Conservation (phyloP, 768 basidiomycete species). For the Myochromella boudieri region DNA sequence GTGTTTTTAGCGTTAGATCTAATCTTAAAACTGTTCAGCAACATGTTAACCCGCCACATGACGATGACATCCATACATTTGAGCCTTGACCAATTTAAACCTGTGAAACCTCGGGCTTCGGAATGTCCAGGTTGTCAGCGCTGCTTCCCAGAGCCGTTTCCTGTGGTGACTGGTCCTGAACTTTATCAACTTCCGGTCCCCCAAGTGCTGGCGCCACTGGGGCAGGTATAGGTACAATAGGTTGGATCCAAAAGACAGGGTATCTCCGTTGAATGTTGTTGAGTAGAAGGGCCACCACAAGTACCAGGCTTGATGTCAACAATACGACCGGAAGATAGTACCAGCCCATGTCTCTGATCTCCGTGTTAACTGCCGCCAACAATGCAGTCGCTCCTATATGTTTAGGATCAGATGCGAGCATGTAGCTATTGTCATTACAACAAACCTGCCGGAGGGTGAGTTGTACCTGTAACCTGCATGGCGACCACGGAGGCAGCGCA, state of each 20-base stretch:
- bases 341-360: slow-evolving; percentile 47
- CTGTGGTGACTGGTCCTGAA: neutral
- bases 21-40: neutral
- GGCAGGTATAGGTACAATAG: slow-evolving; percentile 18
- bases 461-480: slow-evolving; percentile 54
- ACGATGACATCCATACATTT: too few species aligned
- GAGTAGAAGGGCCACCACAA: slow-evolving; percentile 43
- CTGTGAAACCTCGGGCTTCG: slow-evolving; percentile 9
- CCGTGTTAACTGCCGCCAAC: slow-evolving; percentile 41
- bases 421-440: neutral
- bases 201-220: slow-evolving; percentile 17
- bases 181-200: slow-evolving; percentile 3
- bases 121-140: neutral
- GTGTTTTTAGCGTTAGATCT: neutral
- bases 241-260: slow-evolving; percentile 46
- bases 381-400: slow-evolving; percentile 50
- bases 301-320: slow-evolving; percentile 42
- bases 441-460: slow-evolving; percentile 54
- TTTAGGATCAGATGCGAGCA: neutral
- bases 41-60: neutral
- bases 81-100: too few species aligned
- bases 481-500: slow-evolving; percentile 40
- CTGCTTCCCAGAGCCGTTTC: slow-evolving; percentile 1
- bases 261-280: slow-evolving; percentile 55
- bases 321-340: slow-evolving; percentile 53